Evolutionary conservation across 257 asterid species (phyloP).

Genomic region (Nicotiana noctiflora): DNA sequence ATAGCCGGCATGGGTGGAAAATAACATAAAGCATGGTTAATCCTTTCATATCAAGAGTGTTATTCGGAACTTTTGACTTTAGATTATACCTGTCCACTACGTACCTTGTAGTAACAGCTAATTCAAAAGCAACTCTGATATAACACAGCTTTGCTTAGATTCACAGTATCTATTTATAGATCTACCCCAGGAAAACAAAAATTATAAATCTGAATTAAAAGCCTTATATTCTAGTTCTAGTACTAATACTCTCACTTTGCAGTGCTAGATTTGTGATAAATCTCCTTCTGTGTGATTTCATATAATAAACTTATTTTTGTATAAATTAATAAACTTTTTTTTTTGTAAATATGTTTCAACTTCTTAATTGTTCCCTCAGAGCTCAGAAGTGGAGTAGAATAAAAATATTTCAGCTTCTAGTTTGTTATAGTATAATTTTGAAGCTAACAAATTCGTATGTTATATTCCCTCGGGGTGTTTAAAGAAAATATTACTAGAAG

Average conservation of each 20-base stretch:
- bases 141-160: background rate
- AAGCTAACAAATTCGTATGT: background rate
- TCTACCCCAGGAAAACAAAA: background rate
- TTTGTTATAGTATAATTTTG: background rate
- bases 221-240: background rate
- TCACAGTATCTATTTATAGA: background rate
- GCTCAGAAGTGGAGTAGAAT: background rate
- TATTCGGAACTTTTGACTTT: background rate
- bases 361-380: background rate
- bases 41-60: background rate
- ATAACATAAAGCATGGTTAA: background rate
- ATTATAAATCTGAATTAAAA: background rate
- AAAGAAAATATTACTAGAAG: background rate
- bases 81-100: background rate
- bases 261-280: background rate
- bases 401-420: background rate
- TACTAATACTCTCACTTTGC: background rate
- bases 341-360: background rate
- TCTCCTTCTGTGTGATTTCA: background rate
- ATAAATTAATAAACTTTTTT: background rate
- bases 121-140: background rate
- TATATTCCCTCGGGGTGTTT: background rate
- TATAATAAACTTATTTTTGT: background rate
- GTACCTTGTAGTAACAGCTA: background rate
- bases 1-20: background rate